Conservation (phyloP, 148 eudicot genomes). For the Amaranthus cruentus region DNA sequence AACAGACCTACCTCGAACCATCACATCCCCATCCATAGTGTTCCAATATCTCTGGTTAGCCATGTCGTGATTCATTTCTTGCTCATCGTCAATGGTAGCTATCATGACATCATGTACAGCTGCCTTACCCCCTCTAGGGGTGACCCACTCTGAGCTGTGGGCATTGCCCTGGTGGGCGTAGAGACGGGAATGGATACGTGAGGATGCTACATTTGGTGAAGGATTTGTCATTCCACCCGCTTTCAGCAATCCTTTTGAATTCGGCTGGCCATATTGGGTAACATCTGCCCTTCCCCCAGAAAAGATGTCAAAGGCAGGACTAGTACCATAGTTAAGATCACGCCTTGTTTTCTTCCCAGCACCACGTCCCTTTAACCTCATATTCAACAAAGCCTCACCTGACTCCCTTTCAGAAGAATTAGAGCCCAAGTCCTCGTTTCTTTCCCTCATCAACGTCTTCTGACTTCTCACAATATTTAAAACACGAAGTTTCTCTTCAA, state of each 20-base stretch:
- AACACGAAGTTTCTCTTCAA: conserved; percentile 87
- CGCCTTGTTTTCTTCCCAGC: conserved; percentile 34
- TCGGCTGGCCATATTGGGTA: conserved; percentile 36
- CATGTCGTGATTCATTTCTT: conserved; percentile 42
- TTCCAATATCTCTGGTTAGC: conserved; percentile 44
- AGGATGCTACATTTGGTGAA: conserved; percentile 33
- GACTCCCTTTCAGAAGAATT: conserved; percentile 67
- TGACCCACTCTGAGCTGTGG: conserved; percentile 31
- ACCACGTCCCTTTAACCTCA: conserved; percentile 47
- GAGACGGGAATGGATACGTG: conserved; percentile 27
- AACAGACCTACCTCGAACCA: conserved; percentile 34
- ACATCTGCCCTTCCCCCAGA: conserved; percentile 36
- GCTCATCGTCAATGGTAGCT: conserved; percentile 39
- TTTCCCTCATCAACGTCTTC: conserved; percentile 70
- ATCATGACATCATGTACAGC: conserved; percentile 37
- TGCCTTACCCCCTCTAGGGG: conserved; percentile 34
- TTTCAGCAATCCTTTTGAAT: conserved; percentile 53
- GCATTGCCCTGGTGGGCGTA: conserved; percentile 31
- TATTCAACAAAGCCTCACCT: conserved; percentile 47
- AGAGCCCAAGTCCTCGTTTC: conserved; percentile 54
- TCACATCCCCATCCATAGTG: conserved; percentile 30
- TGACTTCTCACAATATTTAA: conserved; percentile 71
- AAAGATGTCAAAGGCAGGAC: conserved; percentile 35
- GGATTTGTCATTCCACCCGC: conserved; percentile 37
- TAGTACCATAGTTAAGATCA: conserved; percentile 27